Conservation (phyloP, 495 filamentous ascomycete species). For the Neurospora intermedia region DNA sequence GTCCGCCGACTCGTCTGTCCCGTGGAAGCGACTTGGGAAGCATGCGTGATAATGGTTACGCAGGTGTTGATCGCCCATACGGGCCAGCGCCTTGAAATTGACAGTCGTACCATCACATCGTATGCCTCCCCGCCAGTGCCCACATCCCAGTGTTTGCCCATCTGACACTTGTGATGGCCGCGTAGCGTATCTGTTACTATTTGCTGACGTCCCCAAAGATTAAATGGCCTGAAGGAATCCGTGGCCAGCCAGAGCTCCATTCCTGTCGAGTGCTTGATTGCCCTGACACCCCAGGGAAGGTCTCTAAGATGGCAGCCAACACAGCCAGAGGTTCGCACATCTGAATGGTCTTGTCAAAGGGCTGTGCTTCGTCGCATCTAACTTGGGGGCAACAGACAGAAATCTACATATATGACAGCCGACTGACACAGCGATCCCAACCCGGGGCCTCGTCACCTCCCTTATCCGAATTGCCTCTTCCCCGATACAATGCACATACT, state of each 20-base stretch:
- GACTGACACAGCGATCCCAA: constrained; percentile 44
- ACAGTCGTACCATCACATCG: constrained; percentile 58
- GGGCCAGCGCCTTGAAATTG: constrained; percentile 67
- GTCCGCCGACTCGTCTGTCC: not conserved
- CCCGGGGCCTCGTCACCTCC: constrained; percentile 28
- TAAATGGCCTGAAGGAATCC: constrained; percentile 60
- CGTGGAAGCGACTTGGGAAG: constrained; percentile 7
- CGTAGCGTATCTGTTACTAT: not conserved
- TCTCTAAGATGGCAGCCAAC: constrained; percentile 67
- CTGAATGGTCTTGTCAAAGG: not conserved
- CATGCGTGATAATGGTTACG: constrained; percentile 46
- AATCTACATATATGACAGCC: constrained; percentile 77
- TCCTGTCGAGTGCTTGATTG: constrained; percentile 58
- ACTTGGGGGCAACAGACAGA: constrained; percentile 48
- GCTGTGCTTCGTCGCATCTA: constrained; percentile 1
- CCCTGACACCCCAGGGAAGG: constrained; percentile 73
- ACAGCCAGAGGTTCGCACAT: constrained; percentile 54
- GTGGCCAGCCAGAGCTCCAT: constrained; percentile 57
- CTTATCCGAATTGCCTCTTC: constrained; percentile 40
- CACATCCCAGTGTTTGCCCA: not conserved
- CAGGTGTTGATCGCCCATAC: constrained; percentile 82
- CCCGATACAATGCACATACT: constrained; percentile 44
- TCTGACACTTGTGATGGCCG: constrained; percentile 1
- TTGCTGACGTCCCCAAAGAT: constrained; percentile 12
- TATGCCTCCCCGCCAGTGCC: constrained; percentile 31